Evolutionary conservation across 148 eudicot genomes (phyloP), one percentile per base, ranked within the genome.

Genomic region (Gaultheria prostrata): DNA sequence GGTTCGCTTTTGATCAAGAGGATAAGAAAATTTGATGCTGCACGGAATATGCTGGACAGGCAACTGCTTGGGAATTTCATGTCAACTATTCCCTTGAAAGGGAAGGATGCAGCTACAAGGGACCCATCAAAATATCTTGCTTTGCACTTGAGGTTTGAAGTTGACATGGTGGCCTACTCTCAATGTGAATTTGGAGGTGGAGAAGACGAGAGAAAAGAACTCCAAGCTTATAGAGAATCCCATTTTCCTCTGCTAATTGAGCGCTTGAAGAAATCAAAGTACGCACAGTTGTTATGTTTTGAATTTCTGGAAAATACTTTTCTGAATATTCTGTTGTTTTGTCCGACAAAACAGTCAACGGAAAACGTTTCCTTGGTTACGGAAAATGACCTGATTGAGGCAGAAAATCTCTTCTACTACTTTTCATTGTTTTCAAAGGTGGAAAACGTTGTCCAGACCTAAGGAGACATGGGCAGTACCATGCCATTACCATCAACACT

Each of bases 101-200:
- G 78, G 80, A 75, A 77, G 56, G 70, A 85, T 77, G 33, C 65
- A 9, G 73, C 35, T 43, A 18, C 13, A 4, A 45, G 82, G 80
- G 83, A 83, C 46, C 81, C 88, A 80, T 89, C 89, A 69, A 94
- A 89, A 82, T 94, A 97, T 85, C 89, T 97, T 81, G 99, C 99
- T 85, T 86, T 97, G 88, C 99, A 94, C 87, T 82, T 97, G 90
- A 94, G 99, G 81, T 94, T 97, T 80, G 99, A 97, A 86, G 90
- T 91, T 72, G 99, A 97, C 85, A 97, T 97, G 98, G 94, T 97
- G 86, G 98, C 98, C 18, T 97, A 97, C 88, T 97, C 99, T 71
- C 91, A 87, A 69, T 97, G 99, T 88, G 95, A 94, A 70, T 97
- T 97, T 76, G 99, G 97, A 80, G 98, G 98, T 45, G 98, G 98